Evolutionary conservation across 108 stramenopile genomes (phyloP).

Genomic region (Fistulifera solaris): DNA sequence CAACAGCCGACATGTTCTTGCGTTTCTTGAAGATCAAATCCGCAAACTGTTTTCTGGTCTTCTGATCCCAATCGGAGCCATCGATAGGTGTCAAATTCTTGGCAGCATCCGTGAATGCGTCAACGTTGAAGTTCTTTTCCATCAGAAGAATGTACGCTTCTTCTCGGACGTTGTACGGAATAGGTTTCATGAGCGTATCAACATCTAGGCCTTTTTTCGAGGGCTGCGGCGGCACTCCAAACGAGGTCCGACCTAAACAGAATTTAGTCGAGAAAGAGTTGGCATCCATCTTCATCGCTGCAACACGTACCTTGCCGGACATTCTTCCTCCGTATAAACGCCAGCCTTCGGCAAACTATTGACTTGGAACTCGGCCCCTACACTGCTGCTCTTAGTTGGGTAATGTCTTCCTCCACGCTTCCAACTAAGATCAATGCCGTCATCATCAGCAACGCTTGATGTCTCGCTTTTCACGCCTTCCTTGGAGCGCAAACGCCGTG

Average conservation of each 20-base stretch:
- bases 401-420: conserved; percentile 48
- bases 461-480: neutral
- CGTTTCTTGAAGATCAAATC: conserved; percentile 43
- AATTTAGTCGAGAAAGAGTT: neutral
- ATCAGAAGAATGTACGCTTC: conserved; percentile 38
- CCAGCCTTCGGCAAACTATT: conserved; percentile 32
- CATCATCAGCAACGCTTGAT: neutral
- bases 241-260: conserved; percentile 37
- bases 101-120: conserved; percentile 26
- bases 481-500: conserved; percentile 6
- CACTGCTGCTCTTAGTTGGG: conserved; percentile 44
- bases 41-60: conserved; percentile 43
- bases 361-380: conserved; percentile 57
- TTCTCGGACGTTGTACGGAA: conserved; percentile 43
- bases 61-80: conserved; percentile 59
- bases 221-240: conserved; percentile 46
- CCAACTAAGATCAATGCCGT: conserved; percentile 40
- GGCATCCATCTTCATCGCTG: neutral
- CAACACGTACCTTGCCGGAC: conserved; percentile 18
- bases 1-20: conserved; percentile 45
- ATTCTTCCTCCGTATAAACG: conserved; percentile 5
- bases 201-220: conserved; percentile 21
- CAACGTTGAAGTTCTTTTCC: conserved; percentile 25
- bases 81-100: conserved; percentile 22
- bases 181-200: conserved; percentile 33